Evolutionary conservation across 1,139 yeast genomes (phyloP), one percentile per base, ranked within the genome.

Genomic region (Yamadazyma trypodendri): DNA sequence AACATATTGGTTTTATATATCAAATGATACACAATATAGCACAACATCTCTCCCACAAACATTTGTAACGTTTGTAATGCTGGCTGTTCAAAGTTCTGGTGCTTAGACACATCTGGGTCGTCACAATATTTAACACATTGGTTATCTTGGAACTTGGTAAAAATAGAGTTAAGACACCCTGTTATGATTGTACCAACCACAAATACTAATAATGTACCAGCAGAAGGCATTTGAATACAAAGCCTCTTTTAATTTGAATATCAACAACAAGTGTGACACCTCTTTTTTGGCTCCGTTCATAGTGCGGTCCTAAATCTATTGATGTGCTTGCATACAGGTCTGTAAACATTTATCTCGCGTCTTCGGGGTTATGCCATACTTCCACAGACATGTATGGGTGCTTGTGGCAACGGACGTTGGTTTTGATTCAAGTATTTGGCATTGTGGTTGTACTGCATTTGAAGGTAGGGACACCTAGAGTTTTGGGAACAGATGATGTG

Each of bases 51-150:
- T 15, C 94, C 95, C 4, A 83, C 57, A 53, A 85, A 85, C 95
- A 85, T 85, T 58, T 85, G 94, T 22, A 83, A 65, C 1, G 94
- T 82, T 55, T 85, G 95, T 31, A 85, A 60, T 3, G 83, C 89
- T 0, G 95, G 95, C 58, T 85, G 92, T 49, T 84, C 85, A 52
- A 84, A 85, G 42, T 65, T 60, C 31, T 61, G 56, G 36, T 68
- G 75, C 12, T 61, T 58, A 3, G 65, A 48, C 3, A 56, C 44
- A 30, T 65, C 68, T 1, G 78, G 73, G 31, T 65, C 68, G 25
- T 61, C 60, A 54, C 89, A 81, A 49, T 80, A 63, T 17, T 58
- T 65, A 3, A 84, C 84, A 60, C 89, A 82, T 52, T 83, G 89
- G 56, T 80, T 77, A 55, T 85, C 95, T 55, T 85, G 95, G 54